A percentile compares a stretch with the other conserved stretches of the same genome.
Conservation (phyloP, 1,284 basidiomycete species). For the Mixia osmundae region DNA sequence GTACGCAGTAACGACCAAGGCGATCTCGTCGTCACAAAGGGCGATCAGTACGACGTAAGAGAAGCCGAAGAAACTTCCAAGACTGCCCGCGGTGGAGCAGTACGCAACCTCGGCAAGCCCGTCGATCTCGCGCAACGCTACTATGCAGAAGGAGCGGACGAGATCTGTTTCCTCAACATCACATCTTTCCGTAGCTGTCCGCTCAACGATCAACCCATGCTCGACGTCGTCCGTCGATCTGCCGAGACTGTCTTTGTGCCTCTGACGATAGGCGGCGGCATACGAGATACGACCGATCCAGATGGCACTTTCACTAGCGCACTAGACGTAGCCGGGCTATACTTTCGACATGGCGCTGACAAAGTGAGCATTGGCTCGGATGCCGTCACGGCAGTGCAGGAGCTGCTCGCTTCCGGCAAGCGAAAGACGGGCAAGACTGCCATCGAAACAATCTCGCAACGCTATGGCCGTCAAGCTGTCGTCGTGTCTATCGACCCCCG, state of each 20-base stretch:
- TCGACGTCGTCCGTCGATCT: conserved; percentile 72
- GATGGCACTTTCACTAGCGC: conserved; percentile 71
- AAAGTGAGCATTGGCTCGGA: conserved; percentile 94
- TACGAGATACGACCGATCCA: conserved; percentile 86
- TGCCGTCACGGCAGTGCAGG: conserved; percentile 81
- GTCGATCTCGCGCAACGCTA: conserved; percentile 75
- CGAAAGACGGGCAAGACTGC: conserved; percentile 37
- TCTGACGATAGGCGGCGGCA: conserved; percentile 95
- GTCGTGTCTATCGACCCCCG: conserved; percentile 94
- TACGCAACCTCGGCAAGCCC: conserved; percentile 94
- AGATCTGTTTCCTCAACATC: conserved; percentile 94
- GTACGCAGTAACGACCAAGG: conserved; percentile 88
- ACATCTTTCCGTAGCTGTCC: conserved; percentile 96
- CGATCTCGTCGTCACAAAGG: conserved; percentile 96
- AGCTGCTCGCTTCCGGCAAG: conserved; percentile 34
- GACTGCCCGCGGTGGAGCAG: conserved; percentile 21
- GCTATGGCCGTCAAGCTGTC: conserved; percentile 89
- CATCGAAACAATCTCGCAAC: conserved; percentile 75
- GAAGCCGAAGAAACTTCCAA: conserved; percentile 27
- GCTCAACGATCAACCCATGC: conserved; percentile 90
- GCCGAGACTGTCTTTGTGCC: conserved; percentile 86
- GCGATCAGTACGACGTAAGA: conserved; percentile 95
- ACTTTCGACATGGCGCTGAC: conserved; percentile 94
- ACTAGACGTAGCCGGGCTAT: conserved; percentile 80
- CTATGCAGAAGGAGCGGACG: conserved; percentile 76